phyloP scores from a whole-genome alignment of 129 eudicot species.

The Chrysanthemum seticuspe region DNA sequence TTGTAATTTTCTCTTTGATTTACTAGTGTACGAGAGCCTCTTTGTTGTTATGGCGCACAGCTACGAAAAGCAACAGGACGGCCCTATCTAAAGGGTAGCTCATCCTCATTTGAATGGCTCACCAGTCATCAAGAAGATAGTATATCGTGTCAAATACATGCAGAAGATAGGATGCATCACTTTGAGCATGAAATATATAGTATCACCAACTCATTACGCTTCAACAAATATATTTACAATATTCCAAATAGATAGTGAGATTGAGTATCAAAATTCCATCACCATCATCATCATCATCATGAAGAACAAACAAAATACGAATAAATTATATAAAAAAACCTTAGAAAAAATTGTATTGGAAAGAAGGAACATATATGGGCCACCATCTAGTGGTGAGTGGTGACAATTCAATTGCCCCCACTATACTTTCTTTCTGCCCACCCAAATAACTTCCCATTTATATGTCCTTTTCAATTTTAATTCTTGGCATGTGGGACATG shows the following conservation, averaged over 20 bases:
- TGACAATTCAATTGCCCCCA: constrained; percentile 42
- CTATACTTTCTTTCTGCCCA: constrained; percentile 23
- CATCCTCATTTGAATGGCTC: no score
- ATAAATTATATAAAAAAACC: not conserved
- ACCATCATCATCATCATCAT: constrained; percentile 12
- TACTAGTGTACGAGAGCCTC: no score
- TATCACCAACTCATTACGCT: no score
- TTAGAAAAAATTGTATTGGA: constrained; percentile 19
- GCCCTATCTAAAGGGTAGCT: no score
- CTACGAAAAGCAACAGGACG: no score
- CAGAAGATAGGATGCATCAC: no score
- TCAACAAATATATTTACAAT: no score
- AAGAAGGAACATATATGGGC: constrained; percentile 39
- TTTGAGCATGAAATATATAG: no score
- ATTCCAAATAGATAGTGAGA: not conserved
- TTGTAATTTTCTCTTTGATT: no score
- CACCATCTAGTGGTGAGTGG: constrained; percentile 30
- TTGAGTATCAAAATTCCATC: constrained; percentile 24
- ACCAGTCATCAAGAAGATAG: no score
- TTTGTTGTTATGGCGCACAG: no score
- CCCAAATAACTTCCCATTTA: constrained; percentile 16
- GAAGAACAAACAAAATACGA: constrained; percentile 6
- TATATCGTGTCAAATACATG: no score
- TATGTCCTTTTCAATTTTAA: constrained; percentile 22
- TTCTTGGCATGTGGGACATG: constrained; percentile 24